Conservation (phyloP, 129 eudicot genomes). For the Arctium lappa region DNA sequence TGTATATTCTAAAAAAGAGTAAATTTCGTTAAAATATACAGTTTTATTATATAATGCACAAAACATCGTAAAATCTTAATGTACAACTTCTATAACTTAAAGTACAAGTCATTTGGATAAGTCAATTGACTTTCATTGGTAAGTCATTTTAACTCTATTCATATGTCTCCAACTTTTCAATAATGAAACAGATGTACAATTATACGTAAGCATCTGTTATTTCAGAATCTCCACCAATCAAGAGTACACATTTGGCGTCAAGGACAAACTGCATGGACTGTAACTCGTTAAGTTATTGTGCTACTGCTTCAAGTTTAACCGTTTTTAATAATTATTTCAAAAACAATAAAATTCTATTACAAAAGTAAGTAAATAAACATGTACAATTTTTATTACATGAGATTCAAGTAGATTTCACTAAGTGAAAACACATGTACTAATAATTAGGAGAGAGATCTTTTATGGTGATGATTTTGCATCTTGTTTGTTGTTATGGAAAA, state of each 20-base stretch:
- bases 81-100: neutral
- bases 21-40: neutral
- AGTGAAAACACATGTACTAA: slow-evolving; percentile 5
- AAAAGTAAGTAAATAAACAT: neutral
- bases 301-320: neutral
- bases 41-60: neutral
- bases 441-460: slow-evolving; percentile 17
- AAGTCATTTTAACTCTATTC: no score
- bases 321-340: neutral
- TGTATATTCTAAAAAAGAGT: neutral
- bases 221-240: neutral
- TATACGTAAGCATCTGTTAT: neutral
- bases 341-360: neutral
- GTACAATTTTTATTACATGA: neutral
- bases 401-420: neutral
- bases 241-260: neutral
- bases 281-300: neutral
- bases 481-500: slow-evolving; percentile 22
- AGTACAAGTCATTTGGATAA: neutral
- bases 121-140: neutral
- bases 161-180: neutral
- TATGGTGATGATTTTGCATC: slow-evolving; percentile 21
- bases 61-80: neutral
- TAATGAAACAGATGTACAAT: neutral
- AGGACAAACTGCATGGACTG: no score